phyloP scores from a whole-genome alignment of 208 protist species.

The Wallacemonas collosoma region DNA sequence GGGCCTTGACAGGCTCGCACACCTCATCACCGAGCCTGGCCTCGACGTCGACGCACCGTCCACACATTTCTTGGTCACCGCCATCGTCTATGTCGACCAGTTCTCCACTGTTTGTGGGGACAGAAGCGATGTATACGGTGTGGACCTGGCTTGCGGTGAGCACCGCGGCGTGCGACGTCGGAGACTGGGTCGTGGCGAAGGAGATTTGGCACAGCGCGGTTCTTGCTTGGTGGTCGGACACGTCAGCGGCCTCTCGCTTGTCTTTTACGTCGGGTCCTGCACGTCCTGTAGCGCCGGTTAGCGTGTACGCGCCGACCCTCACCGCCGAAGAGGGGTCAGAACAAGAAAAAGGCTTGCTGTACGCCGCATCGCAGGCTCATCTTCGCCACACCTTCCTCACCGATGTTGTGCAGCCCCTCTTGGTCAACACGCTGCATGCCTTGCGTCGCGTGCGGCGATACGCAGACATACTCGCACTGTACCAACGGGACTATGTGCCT shows the following conservation, averaged over 20 bases:
- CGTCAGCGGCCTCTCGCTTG: no score
- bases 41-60: background rate
- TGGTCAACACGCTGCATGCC: conserved; percentile 49
- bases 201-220: conserved; percentile 33
- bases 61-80: background rate
- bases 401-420: conserved; percentile 31
- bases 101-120: background rate
- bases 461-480: conserved; percentile 37
- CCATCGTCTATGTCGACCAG: background rate
- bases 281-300: no score
- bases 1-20: no score
- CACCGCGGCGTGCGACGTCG: conserved; percentile 40
- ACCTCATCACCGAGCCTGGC: no score
- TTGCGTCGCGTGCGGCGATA: conserved; percentile 58
- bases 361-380: background rate
- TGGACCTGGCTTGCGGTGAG: conserved; percentile 28
- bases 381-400: conserved; percentile 8
- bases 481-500: conserved; percentile 13
- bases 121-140: conserved; percentile 8
- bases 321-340: no score
- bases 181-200: conserved; percentile 51
- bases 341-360: background rate
- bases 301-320: no score
- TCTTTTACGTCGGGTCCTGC: no score
- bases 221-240: conserved; percentile 14